Conservation (phyloP, 2,329 filamentous ascomycete species). For the Xylariaceae sp. region DNA sequence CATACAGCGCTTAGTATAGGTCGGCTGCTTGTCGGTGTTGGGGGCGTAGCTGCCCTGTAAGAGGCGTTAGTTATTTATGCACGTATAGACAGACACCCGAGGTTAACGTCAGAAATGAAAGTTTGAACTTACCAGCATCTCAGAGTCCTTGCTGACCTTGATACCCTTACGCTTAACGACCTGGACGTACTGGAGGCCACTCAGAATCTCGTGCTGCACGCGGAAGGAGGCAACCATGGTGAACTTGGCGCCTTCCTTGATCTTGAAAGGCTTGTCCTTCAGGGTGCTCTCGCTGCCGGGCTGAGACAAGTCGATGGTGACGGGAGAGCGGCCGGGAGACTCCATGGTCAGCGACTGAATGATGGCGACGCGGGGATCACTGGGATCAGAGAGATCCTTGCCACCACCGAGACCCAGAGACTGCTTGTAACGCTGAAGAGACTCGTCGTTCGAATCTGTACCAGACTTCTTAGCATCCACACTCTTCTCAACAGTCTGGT, state of each 20-base stretch:
- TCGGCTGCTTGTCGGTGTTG: slow-evolving; percentile 79
- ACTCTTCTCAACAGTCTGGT: background rate
- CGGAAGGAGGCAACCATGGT: slow-evolving; percentile 93
- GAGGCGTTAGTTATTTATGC: slow-evolving; percentile 23
- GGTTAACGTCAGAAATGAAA: background rate
- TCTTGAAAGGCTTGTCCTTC: slow-evolving; percentile 90
- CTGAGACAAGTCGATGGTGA: slow-evolving; percentile 80
- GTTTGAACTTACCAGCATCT: slow-evolving; percentile 79
- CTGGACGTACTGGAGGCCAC: slow-evolving; percentile 93
- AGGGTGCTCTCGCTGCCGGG: slow-evolving; percentile 71
- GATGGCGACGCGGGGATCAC: slow-evolving; percentile 85
- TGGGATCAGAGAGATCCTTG: slow-evolving; percentile 68
- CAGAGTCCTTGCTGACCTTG: slow-evolving; percentile 84
- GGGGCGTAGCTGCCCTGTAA: slow-evolving; percentile 83
- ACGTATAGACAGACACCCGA: background rate
- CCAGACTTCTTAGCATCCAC: background rate
- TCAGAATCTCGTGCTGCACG: slow-evolving; percentile 95
- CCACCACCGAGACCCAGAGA: slow-evolving; percentile 83
- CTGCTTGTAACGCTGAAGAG: slow-evolving; percentile 94
- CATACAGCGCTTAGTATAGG: slow-evolving; percentile 91
- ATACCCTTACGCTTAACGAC: slow-evolving; percentile 87
- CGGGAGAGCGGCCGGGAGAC: slow-evolving; percentile 74
- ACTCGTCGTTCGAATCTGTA: slow-evolving; percentile 73
- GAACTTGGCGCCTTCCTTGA: slow-evolving; percentile 93
- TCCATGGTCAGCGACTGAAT: slow-evolving; percentile 89